These are phyloP conservation scores for Lachnellula willkommii DNA, from an alignment of 2,329 filamentous ascomycete genomes.

Conservation along the genomic window DNA sequence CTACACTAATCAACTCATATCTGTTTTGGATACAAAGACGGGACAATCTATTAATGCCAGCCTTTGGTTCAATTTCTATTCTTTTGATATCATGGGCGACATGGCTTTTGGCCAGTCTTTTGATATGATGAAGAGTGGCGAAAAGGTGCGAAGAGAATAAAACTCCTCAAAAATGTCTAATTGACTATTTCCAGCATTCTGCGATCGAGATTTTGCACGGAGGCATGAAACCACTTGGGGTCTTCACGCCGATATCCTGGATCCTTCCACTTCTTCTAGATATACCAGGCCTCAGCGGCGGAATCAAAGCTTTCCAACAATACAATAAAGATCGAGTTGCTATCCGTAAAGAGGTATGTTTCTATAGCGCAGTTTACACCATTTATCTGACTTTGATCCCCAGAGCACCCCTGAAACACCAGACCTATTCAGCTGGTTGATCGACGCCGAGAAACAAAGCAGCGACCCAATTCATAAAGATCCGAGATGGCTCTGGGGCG, in stretches of 20 bases:
- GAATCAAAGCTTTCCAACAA: constrained; percentile 9
- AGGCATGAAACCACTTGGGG: constrained; percentile 10
- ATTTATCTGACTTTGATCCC: background rate
- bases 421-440: constrained; percentile 5
- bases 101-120: constrained; percentile 25
- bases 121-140: constrained; percentile 19
- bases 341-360: constrained; percentile 8
- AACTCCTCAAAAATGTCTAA: no score
- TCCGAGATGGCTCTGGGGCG: constrained; percentile 15
- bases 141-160: background rate
- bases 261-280: constrained; percentile 14
- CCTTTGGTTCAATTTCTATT: constrained; percentile 22
- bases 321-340: background rate
- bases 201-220: constrained; percentile 13
- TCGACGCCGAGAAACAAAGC: background rate
- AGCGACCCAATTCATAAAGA: constrained; percentile 5
- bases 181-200: background rate
- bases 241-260: constrained; percentile 21
- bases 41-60: constrained; percentile 20
- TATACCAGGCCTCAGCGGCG: constrained; percentile 11
- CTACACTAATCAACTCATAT: constrained; percentile 16
- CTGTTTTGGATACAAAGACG: constrained; percentile 6
- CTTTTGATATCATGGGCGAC: constrained; percentile 29
- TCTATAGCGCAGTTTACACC: constrained; percentile 9
- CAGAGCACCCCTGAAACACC: background rate